Percentiles rank a stretch among this genome's conserved stretches.
Evolutionary conservation across 768 basidiomycete species (phyloP).

Genomic region (Clitopilus hobsonii): DNA sequence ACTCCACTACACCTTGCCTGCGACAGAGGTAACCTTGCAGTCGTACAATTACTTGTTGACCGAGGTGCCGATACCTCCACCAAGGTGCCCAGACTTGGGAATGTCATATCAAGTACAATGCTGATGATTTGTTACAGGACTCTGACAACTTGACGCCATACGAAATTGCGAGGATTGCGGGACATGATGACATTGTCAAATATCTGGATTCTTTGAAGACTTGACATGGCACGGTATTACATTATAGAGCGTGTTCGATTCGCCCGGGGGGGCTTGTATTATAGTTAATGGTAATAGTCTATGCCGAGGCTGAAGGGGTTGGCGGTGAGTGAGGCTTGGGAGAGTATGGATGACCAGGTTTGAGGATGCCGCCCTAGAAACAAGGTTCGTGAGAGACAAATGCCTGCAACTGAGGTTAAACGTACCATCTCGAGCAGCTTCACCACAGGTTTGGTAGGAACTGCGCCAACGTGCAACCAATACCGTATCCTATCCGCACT

Average conservation of each 20-base stretch:
- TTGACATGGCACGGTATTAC: neutral
- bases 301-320: neutral
- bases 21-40: constrained; percentile 65
- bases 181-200: constrained; percentile 48
- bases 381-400: constrained; percentile 1
- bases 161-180: constrained; percentile 58
- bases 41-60: constrained; percentile 54
- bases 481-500: constrained; percentile 86
- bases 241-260: too few relatives aligned
- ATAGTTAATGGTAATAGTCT: neutral
- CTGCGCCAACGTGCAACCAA: constrained; percentile 84
- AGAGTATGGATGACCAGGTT: constrained; percentile 53
- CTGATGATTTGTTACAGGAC: constrained; percentile 40
- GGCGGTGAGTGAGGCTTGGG: constrained; percentile 23
- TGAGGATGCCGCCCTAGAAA: constrained; percentile 65
- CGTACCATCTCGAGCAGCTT: constrained; percentile 76
- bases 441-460: constrained; percentile 74
- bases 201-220: constrained; percentile 11
- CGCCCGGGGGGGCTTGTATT: neutral
- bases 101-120: neutral
- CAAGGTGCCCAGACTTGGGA: constrained; percentile 43
- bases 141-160: constrained; percentile 56
- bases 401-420: too few relatives aligned
- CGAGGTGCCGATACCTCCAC: constrained; percentile 60
- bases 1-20: constrained; percentile 84